phyloP scores from a whole-genome alignment of 108 stramenopile species.

The Nannochloropsis gaditana region DNA sequence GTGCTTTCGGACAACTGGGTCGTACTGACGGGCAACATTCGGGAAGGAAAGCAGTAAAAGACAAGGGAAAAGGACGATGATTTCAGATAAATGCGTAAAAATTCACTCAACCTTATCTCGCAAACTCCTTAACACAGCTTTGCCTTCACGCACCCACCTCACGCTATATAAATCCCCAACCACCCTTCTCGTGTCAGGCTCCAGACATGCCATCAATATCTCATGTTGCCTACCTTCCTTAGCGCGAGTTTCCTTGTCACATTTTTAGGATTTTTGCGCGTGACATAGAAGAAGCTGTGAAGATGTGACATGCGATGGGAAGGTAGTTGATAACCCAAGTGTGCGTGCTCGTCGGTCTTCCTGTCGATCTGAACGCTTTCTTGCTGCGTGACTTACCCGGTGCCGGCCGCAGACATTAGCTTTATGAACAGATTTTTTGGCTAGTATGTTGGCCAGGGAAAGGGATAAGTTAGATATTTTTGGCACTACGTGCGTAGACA shows the following conservation, averaged over 20 bases:
- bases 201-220: too few species aligned
- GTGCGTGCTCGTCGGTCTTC: neutral
- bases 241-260: constrained; percentile 43
- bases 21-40: constrained; percentile 36
- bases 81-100: too few species aligned
- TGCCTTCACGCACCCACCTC: too few species aligned
- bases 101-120: too few species aligned
- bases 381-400: constrained; percentile 22
- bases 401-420: constrained; percentile 45
- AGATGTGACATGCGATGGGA: neutral
- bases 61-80: neutral
- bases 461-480: neutral
- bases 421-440: constrained; percentile 31
- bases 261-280: constrained; percentile 45
- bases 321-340: neutral
- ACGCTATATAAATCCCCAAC: neutral
- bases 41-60: neutral
- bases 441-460: neutral
- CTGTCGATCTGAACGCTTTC: neutral
- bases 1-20: constrained; percentile 50
- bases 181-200: neutral
- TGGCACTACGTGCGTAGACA: too few species aligned
- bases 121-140: too few species aligned
- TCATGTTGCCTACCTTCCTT: constrained; percentile 35
- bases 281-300: constrained; percentile 48